Evolutionary conservation across 2,329 filamentous ascomycete species (phyloP), one percentile per base, ranked within the genome.

Genomic region (Metarhizium humberi): DNA sequence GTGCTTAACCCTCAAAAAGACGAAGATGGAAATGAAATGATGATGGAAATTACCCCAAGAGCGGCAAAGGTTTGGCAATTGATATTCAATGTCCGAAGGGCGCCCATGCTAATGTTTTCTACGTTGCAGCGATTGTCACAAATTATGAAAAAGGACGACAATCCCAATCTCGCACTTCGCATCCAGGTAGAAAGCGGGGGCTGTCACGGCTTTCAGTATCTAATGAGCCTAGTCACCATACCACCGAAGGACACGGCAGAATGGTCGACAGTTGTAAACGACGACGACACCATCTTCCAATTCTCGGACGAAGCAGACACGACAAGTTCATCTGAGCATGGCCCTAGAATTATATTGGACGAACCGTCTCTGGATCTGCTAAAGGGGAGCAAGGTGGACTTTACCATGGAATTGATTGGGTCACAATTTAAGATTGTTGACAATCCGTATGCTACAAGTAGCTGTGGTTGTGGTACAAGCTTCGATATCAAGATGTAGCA

Each of bases 201-300:
- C 55, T 99, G 94, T 70, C 94, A 99, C 72, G 94, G 94, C 51
- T 99, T 99, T 71, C 94, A 99, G 69, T 99, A 99, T 68, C 75
- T 95, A 50, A 96, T 99, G 89, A 89, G 86, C 16, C 79, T 97
- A 4, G 86, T 90, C 2, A 82, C 81, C 0, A 72, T 86, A 1
- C 82, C 82, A 0, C 58, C 67, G 6, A 63, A 68, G 50, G 67
- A 68, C 16, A 58, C 68, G 0, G 63, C 68, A 4, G 64, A 71
- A 32, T 66, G 65, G 62, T 63, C 69, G 6, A 64, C 72, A 2
- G 60, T 67, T 6, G 62, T 79, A 6, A 69, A 80, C 30, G 85
- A 91, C 57, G 94, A 97, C 64, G 94, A 99, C 67, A 94, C 88
- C 0, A 78, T 97, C 29, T 96, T 97, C 63, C 83, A 89, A 59